These are phyloP conservation scores for Nicotiana obtusifolia DNA, from an alignment of 257 asterid genomes.

Conservation along the genomic window DNA sequence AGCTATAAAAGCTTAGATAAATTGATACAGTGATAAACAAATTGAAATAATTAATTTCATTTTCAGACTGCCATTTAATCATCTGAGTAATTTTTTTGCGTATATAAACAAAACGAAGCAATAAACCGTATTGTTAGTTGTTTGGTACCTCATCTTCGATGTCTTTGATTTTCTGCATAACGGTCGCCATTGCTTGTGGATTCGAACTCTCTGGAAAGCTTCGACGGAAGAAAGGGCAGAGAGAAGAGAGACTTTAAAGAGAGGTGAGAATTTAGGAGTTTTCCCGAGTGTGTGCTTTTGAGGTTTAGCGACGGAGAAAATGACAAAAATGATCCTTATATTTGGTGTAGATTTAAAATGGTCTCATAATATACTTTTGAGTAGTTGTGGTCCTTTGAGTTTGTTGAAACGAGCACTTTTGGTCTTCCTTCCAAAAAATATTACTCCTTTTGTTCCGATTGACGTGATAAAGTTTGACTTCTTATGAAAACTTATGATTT, in stretches of 20 bases:
- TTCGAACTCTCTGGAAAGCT: neutral
- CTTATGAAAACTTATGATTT: too few species aligned
- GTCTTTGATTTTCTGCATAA: slow-evolving; percentile 98
- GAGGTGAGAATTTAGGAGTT: neutral
- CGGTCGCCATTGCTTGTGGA: slow-evolving; percentile 62
- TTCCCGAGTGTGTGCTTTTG: neutral
- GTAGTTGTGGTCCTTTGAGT: too few species aligned
- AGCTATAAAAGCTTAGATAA: neutral
- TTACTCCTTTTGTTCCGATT: too few species aligned
- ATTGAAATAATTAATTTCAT: neutral
- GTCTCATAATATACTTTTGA: too few species aligned
- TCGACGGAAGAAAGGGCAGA: neutral
- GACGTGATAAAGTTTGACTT: too few species aligned
- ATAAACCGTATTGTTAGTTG: too few species aligned
- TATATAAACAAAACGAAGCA: neutral
- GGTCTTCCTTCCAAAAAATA: too few species aligned
- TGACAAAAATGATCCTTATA: too few species aligned
- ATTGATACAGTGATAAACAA: neutral
- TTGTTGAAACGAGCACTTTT: too few species aligned
- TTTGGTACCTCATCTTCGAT: slow-evolving; percentile 90
- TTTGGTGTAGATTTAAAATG: too few species aligned
- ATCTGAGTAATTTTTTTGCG: neutral
- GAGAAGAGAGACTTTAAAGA: neutral
- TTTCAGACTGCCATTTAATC: too few species aligned
- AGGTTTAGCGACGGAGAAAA: neutral